These are phyloP conservation scores for Ophiostoma populinum DNA, from an alignment of 2,329 filamentous ascomycete species.

Conservation along the genomic window DNA sequence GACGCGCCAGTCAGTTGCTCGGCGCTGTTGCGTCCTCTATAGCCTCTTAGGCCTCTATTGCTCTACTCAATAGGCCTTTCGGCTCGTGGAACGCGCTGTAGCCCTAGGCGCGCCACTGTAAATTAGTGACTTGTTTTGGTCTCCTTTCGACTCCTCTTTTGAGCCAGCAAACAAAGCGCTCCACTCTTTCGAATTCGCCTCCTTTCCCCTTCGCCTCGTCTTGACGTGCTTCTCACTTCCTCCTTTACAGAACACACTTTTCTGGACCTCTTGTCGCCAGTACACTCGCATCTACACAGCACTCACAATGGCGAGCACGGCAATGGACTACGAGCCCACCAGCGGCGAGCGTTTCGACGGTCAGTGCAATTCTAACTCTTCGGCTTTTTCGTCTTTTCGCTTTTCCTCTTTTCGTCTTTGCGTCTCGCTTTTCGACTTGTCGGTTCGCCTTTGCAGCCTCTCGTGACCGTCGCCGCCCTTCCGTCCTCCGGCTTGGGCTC, in stretches of 20 bases:
- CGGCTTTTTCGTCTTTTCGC: too few relatives aligned
- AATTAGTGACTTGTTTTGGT: too few relatives aligned
- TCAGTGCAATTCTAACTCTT: slow-evolving; percentile 19
- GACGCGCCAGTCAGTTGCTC: too few relatives aligned
- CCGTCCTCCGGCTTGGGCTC: too few relatives aligned
- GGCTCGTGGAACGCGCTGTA: too few relatives aligned
- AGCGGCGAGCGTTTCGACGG: slow-evolving; percentile 51
- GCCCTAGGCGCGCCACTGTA: too few relatives aligned
- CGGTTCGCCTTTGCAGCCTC: neutral
- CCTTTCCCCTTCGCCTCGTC: slow-evolving; percentile 7
- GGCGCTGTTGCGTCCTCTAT: too few relatives aligned
- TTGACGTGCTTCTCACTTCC: slow-evolving; percentile 4
- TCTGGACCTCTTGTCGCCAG: slow-evolving; percentile 1
- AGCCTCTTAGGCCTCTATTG: too few relatives aligned
- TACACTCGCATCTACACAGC: neutral
- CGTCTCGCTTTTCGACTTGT: neutral
- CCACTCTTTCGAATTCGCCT: slow-evolving; percentile 6
- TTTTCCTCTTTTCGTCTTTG: slow-evolving; percentile 4
- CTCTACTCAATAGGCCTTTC: too few relatives aligned
- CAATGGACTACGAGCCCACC: slow-evolving; percentile 55
- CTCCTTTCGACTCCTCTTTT: slow-evolving; percentile 7
- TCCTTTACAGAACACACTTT: neutral
- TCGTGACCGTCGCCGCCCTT: too few relatives aligned
- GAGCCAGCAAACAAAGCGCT: neutral
- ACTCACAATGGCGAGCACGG: slow-evolving; percentile 39